Evolutionary conservation across 495 filamentous ascomycete genomes (phyloP).

Genomic region (Lindgomyces ingoldianus): DNA sequence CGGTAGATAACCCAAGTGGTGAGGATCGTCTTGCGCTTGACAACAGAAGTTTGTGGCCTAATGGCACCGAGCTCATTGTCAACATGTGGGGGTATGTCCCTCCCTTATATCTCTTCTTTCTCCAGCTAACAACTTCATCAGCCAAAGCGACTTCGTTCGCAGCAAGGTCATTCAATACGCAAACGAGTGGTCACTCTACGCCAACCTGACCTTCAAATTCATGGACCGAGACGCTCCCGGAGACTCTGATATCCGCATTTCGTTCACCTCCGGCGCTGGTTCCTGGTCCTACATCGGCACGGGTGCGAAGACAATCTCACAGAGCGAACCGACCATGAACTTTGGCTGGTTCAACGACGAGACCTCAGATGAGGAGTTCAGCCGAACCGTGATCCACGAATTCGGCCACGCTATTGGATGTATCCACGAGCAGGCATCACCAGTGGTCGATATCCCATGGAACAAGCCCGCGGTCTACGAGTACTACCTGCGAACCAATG

Average conservation of each 20-base stretch:
- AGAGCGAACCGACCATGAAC: slow-evolving; percentile 7
- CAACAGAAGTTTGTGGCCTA: too few relatives aligned
- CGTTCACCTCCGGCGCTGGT: background rate
- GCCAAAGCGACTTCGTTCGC: too few relatives aligned
- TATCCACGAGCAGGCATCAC: background rate
- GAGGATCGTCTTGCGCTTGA: too few relatives aligned
- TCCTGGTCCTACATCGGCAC: background rate
- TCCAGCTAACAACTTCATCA: too few relatives aligned
- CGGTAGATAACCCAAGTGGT: too few relatives aligned
- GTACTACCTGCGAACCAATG: too few relatives aligned
- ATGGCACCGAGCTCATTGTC: too few relatives aligned
- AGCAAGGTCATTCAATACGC: too few relatives aligned
- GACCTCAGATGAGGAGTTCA: background rate
- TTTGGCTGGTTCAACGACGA: slow-evolving; percentile 5
- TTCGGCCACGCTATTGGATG: slow-evolving; percentile 8
- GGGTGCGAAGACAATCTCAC: background rate
- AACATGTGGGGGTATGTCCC: too few relatives aligned
- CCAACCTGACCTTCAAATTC: slow-evolving; percentile 5
- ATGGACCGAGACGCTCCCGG: background rate
- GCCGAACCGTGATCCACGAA: background rate
- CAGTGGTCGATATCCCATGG: background rate
- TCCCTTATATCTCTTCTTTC: too few relatives aligned
- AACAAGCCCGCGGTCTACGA: too few relatives aligned
- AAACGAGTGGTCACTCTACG: too few relatives aligned
- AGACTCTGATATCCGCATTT: slow-evolving; percentile 3